Base-by-base conservation (phyloP, 768 basidiomycete genomes). In the Atractiella rhizophila region DNA sequence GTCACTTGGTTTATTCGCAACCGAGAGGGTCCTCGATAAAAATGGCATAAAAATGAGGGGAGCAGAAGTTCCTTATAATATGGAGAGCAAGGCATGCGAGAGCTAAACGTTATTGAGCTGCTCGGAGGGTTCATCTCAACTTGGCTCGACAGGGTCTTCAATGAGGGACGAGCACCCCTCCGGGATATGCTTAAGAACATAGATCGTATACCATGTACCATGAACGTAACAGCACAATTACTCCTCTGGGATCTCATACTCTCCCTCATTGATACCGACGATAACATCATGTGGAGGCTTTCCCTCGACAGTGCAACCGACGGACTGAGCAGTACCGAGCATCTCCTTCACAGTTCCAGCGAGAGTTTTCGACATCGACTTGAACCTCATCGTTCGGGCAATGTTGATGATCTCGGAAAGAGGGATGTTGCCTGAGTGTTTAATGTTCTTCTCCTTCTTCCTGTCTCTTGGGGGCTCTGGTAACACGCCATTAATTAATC, bases 371-470 rank as follows among this genome's bases (percentile, higher is more conserved):
- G 86, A 77, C 45, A 94, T 65, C 7, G 85, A 91, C 64, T 94
- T 94, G 63, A 64, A 64, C 63, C 69, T 76, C 85, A 98, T 88
- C 48, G 73, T 88, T 60, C 91, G 78, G 50, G 88, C 86, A 60
- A 94, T 86, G 50, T 83, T 76, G 58, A 79, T 62, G 57, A 98
- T 83, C 61, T 91, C 82, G 56, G 88, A 83, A 42, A 40, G 40
- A 13, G 38, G 27, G 16, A 98, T 69, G 67, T 94, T 96, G 46
- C 91, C 91, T 48, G 64, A 63, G 70, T 96, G 91, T 64, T 94
- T 94, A 67, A 98, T 91, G 70, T 96, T 98, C 70, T 98, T 98
- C 71, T 98, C 88, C 74, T 98, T 98, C 65, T 98, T 98, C 51
- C 91, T 76, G 66, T 98, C 91, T 56, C 91, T 82, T 53, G 85